Conservation (phyloP, 73 alveolate genomes). For the Paramecium bursaria region DNA sequence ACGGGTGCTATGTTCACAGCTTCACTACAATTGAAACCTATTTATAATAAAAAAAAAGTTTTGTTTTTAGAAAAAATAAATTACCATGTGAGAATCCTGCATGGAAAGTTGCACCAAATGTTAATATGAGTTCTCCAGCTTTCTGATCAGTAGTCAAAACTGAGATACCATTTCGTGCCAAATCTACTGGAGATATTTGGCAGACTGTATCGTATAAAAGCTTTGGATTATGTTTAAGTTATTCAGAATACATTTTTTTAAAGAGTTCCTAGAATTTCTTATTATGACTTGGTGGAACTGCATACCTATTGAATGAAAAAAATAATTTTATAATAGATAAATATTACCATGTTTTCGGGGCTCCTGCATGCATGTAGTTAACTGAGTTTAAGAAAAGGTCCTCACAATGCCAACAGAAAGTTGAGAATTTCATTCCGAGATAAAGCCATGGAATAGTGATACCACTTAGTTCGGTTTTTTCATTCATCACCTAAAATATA, state of each 20-base stretch:
- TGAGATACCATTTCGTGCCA: slow-evolving; percentile 69
- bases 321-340: not conserved
- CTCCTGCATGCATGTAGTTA: slow-evolving; percentile 87
- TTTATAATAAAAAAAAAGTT: not conserved
- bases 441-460: slow-evolving; percentile 87
- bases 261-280: slow-evolving; percentile 77
- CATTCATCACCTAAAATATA: slow-evolving; percentile 73
- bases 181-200: slow-evolving; percentile 79
- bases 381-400: slow-evolving; percentile 80
- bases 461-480: slow-evolving; percentile 79
- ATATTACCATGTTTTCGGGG: slow-evolving; percentile 81
- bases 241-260: slow-evolving; percentile 68
- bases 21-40: slow-evolving; percentile 83
- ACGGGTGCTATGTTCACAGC: slow-evolving; percentile 84
- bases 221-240: slow-evolving; percentile 78
- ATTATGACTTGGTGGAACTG: slow-evolving; percentile 79
- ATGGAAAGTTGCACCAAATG: slow-evolving; percentile 84
- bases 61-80: too few relatives aligned
- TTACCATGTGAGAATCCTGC: slow-evolving; percentile 85
- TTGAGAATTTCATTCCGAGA: slow-evolving; percentile 81
- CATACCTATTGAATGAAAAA: slow-evolving; percentile 64
- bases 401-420: slow-evolving; percentile 89
- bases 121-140: slow-evolving; percentile 85
- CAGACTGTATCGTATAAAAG: slow-evolving; percentile 77
- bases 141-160: slow-evolving; percentile 78